Percentiles rank a stretch among this genome's conserved stretches.
phyloP scores from a whole-genome alignment of 805 yeast species.

The Zygotorulaspora chibaensis region DNA sequence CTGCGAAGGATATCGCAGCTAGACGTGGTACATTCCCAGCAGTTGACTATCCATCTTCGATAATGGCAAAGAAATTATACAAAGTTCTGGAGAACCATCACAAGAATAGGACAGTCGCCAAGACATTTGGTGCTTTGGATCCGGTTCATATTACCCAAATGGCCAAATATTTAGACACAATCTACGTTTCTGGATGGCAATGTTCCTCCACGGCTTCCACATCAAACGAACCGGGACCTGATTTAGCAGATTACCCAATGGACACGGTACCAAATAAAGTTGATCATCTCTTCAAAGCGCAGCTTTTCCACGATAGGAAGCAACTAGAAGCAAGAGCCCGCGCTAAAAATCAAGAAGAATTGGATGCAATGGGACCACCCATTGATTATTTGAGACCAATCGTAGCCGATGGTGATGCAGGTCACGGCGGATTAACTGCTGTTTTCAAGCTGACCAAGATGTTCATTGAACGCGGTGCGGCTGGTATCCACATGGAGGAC shows the following conservation, averaged over 20 bases:
- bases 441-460: constrained; percentile 90
- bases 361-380: constrained; percentile 67
- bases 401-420: constrained; percentile 97
- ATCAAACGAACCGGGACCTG: constrained; percentile 97
- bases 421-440: constrained; percentile 98
- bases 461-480: constrained; percentile 97
- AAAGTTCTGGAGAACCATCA: constrained; percentile 67
- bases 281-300: constrained; percentile 95
- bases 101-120: constrained; percentile 44
- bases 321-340: constrained; percentile 79
- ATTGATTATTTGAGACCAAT: constrained; percentile 91
- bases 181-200: constrained; percentile 98
- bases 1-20: constrained; percentile 82
- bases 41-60: constrained; percentile 68
- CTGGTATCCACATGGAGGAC: constrained; percentile 97
- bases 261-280: constrained; percentile 99
- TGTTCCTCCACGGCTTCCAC: constrained; percentile 97
- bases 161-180: constrained; percentile 91
- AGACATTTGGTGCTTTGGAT: constrained; percentile 93
- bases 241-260: constrained; percentile 97
- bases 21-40: constrained; percentile 75
- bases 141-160: constrained; percentile 94
- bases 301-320: constrained; percentile 93
- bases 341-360: constrained; percentile 49
- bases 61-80: constrained; percentile 79